Evolutionary conservation across 371 early-diverging fungal genomes (phyloP), one percentile per base, ranked within the genome.

Genomic region (Mucor irregularis): DNA sequence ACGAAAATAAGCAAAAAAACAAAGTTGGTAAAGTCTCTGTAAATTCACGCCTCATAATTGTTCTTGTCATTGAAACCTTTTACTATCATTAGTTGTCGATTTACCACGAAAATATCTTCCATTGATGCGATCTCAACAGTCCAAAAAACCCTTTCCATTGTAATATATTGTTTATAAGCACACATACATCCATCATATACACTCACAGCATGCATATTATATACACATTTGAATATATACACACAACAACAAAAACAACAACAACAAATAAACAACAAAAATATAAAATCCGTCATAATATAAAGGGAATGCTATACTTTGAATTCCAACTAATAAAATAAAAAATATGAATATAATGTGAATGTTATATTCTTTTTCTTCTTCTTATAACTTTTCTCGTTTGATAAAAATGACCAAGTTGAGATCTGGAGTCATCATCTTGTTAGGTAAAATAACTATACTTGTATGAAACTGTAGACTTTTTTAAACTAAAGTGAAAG

Each of bases 51-150:
- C n/a, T n/a, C n/a, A n/a, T n/a, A n/a, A n/a, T 49, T 7, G 19
- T 17, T 22, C 29, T 21, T 33, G 10, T 16, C 14, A 34, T 11
- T 54, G 10, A 8, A 31, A 31, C 5, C 31, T 34, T 54, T 24
- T 33, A 26, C 25, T 1, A 11, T 25, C 19, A 24, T 34, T 61
- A 64, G 71, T 66, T 14, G 72, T 80, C 1, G 82, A 82, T 57
- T 56, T 82, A 38, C 80, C 82, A 53, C 72, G 78, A 59, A 82
- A 82, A 60, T 70, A 74, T 26, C 52, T 79, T 24, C 82, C 82
- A 17, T 62, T 82, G 30, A 82, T 49, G 49, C 37, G 49, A 14
- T 45, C 29, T 28, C 45, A 45, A 16, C 37, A 35, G 9, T 38
- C 35, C 13, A 49, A 49, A 33, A 30, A 19, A 47, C n/a, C 3